Conservation (phyloP, 495 filamentous ascomycete species). For the Mytilinidion resinicola region DNA sequence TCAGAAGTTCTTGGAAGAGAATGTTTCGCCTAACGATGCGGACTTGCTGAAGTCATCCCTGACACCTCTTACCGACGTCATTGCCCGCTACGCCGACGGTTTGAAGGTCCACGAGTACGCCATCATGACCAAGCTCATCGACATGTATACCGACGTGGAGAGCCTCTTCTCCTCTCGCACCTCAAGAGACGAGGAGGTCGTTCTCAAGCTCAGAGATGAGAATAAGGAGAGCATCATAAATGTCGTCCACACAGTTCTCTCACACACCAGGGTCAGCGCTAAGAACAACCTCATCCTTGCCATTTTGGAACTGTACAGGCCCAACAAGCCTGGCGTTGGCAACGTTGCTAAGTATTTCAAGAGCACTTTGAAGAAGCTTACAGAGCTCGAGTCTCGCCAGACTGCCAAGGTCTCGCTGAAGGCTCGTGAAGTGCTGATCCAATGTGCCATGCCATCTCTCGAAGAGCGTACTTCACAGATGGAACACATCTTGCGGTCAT, state of each 20-base stretch:
- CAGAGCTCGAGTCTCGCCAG: constrained; percentile 82
- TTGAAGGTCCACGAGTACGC: constrained; percentile 86
- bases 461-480: constrained; percentile 93
- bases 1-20: constrained; percentile 82
- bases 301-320: constrained; percentile 87
- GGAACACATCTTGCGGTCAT: constrained; percentile 96
- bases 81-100: constrained; percentile 78
- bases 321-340: constrained; percentile 83
- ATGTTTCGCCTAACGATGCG: constrained; percentile 60
- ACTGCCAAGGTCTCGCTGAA: constrained; percentile 95
- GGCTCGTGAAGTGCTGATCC: constrained; percentile 92
- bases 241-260: constrained; percentile 82
- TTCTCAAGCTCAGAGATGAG: constrained; percentile 89
- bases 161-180: constrained; percentile 78
- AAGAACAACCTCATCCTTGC: constrained; percentile 94
- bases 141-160: constrained; percentile 77
- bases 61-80: constrained; percentile 70
- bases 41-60: constrained; percentile 68
- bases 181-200: constrained; percentile 86
- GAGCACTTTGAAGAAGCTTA: constrained; percentile 71
- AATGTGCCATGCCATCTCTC: constrained; percentile 90
- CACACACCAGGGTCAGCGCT: constrained; percentile 81
- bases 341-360: constrained; percentile 87
- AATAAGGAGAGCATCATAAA: constrained; percentile 83
- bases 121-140: constrained; percentile 69